Evolutionary conservation across 192 early-diverging fungal species (phyloP), one percentile per base, ranked within the genome.

Genomic region (Podila verticillata): DNA sequence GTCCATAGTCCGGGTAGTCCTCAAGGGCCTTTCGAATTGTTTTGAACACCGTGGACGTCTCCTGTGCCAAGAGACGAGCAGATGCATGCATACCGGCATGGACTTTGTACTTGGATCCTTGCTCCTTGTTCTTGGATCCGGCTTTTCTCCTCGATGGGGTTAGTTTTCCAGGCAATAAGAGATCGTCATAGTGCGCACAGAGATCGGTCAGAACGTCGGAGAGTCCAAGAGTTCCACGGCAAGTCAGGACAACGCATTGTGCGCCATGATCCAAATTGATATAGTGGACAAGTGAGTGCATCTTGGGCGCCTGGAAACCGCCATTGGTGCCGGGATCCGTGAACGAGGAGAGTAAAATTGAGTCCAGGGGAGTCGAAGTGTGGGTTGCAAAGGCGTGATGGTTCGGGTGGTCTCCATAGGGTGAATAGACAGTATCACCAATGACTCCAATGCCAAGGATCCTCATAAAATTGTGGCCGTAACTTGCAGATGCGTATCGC

Each of bases 121-220:
- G 59, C 28, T 68, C 57, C 20, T 60, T 59, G 13, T 57, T 63
- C n/a, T 65, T 31, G 39, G 51, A 69, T 74, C 66, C 65, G 57
- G 61, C 61, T 57, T 57, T 57, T 13, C 30, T 61, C 61, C 62
- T 49, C 58, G 67, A 78, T 51, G 49, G 17, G 20, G 24, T 10
- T n/a, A n/a, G 51, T 26, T 54, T 54, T 24, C 61, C 65, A 0
- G 89, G 89, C 28, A 91, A 54, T 0, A 70, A 49, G 34, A 88
- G 80, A 15, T 91, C 89, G 32, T 84, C 73, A 80, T 95, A 95
- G 47, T 92, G 90, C 57, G 92, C 93, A 48, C 92, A 91, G 65
- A 98, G 87, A 81, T 98, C 96, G 19, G 95, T 92, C 32, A 98
- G 82, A n/a, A 96, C 75, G 68, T 98, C 96, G 0, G 91, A 92